Percentiles rank a stretch among this genome's conserved stretches.
Evolutionary conservation across 2,329 filamentous ascomycete species (phyloP).

Genomic region (Acrodontium crateriforme): DNA sequence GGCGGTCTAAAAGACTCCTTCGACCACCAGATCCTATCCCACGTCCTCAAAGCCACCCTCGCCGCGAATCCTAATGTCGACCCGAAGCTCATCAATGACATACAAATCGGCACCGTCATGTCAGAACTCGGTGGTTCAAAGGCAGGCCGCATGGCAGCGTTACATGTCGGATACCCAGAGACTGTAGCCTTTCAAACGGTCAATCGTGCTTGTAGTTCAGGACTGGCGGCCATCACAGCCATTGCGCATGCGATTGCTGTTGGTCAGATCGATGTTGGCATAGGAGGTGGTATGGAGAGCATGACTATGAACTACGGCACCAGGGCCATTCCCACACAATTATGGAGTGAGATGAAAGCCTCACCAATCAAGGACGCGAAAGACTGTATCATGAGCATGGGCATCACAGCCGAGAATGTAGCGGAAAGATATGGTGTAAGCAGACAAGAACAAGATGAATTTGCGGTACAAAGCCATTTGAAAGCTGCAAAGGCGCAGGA

Average conservation of each 20-base stretch:
- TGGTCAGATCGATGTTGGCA: constrained; percentile 57
- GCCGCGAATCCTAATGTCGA: constrained; percentile 59
- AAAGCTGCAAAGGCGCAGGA: constrained; percentile 58
- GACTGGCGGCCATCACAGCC: constrained; percentile 60
- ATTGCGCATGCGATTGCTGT: constrained; percentile 63
- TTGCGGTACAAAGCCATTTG: constrained; percentile 61
- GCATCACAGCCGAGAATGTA: constrained; percentile 79
- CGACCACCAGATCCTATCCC: constrained; percentile 73
- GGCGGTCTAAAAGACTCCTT: constrained; percentile 77
- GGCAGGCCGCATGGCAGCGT: constrained; percentile 79
- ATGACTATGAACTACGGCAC: constrained; percentile 87
- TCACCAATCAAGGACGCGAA: constrained; percentile 52
- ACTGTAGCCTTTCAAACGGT: constrained; percentile 69
- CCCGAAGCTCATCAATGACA: constrained; percentile 58
- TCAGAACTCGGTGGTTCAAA: constrained; percentile 84
- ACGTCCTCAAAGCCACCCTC: constrained; percentile 53
- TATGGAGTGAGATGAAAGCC: constrained; percentile 61
- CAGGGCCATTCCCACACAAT: constrained; percentile 66
- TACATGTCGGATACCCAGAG: constrained; percentile 64
- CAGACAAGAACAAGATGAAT: constrained; percentile 66
- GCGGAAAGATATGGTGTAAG: constrained; percentile 60
- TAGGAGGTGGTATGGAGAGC: constrained; percentile 87
- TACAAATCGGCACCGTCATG: constrained; percentile 77
- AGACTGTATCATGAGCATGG: constrained; percentile 93
- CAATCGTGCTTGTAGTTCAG: constrained; percentile 74